Evolutionary conservation across 768 basidiomycete genomes (phyloP).

Genomic region (Auriscalpium orientale): DNA sequence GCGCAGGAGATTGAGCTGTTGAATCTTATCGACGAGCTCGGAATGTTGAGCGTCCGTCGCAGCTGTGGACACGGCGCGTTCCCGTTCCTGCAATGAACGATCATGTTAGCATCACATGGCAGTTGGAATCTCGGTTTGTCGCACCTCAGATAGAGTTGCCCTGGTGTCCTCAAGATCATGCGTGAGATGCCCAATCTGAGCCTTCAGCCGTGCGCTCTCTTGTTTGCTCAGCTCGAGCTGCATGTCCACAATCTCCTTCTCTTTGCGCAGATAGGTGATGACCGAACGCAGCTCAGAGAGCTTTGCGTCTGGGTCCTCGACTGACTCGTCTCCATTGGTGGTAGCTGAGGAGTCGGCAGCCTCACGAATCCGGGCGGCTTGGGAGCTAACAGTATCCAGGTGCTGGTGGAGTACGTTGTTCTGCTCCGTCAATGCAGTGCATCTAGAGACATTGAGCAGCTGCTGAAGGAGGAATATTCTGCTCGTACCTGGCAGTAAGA

Average conservation of each 20-base stretch:
- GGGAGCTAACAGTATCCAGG: constrained; percentile 74
- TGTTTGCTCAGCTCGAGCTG: constrained; percentile 77
- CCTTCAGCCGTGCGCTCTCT: constrained; percentile 66
- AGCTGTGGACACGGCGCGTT: constrained; percentile 62
- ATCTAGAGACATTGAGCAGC: constrained; percentile 33
- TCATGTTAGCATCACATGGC: neutral
- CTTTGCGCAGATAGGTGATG: constrained; percentile 76
- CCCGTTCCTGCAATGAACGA: constrained; percentile 54
- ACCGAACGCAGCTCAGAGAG: constrained; percentile 69
- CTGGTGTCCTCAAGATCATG: constrained; percentile 67
- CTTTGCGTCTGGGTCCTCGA: constrained; percentile 53
- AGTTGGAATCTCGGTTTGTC: constrained; percentile 5
- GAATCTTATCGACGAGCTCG: constrained; percentile 79
- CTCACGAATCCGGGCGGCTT: constrained; percentile 73
- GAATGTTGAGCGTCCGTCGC: constrained; percentile 73
- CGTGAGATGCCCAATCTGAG: constrained; percentile 67
- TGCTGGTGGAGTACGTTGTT: constrained; percentile 76
- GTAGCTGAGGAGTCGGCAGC: constrained; percentile 49
- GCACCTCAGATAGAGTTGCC: constrained; percentile 62
- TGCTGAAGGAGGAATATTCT: neutral
- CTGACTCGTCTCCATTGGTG: constrained; percentile 34
- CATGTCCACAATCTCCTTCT: constrained; percentile 88
- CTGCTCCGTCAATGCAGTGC: constrained; percentile 66
- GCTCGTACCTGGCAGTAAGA: constrained; percentile 55
- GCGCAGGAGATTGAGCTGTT: constrained; percentile 76